Conservation (phyloP, 2,329 filamentous ascomycete species). For the Monosporascus cannonballus region DNA sequence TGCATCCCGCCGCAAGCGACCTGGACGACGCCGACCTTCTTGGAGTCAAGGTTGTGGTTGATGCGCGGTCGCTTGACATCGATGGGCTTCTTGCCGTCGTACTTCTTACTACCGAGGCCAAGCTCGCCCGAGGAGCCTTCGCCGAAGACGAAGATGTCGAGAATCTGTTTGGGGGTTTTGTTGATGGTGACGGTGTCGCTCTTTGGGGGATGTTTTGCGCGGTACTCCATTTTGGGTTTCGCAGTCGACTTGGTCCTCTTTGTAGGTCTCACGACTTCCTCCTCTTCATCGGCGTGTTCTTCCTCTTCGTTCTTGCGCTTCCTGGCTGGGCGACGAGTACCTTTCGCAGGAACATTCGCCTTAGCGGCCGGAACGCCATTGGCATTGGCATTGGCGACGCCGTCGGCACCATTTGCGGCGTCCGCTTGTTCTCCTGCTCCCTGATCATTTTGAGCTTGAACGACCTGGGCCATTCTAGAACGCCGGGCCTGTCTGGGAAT, state of each 20-base stretch:
- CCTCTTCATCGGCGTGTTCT: not conserved
- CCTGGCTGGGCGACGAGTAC: slow-evolving; percentile 10
- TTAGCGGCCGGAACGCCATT: slow-evolving; percentile 4
- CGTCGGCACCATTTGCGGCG: not conserved
- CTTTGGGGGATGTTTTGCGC: no score
- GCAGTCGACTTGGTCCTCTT: slow-evolving; percentile 12
- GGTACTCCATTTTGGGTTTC: slow-evolving; percentile 9
- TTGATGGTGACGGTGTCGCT: slow-evolving; percentile 10
- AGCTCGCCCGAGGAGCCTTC: slow-evolving; percentile 55
- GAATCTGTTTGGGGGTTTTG: slow-evolving; percentile 13
- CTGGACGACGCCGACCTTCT: slow-evolving; percentile 54
- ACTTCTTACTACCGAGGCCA: slow-evolving; percentile 57
- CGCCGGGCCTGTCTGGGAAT: not conserved
- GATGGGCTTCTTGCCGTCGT: slow-evolving; percentile 39
- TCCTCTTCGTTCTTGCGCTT: slow-evolving; percentile 8
- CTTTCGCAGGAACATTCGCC: slow-evolving; percentile 5
- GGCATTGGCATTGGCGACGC: slow-evolving; percentile 1
- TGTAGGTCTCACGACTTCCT: not conserved
- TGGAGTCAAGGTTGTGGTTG: slow-evolving; percentile 51
- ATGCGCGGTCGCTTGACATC: slow-evolving; percentile 64
- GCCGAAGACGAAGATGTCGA: slow-evolving; percentile 52
- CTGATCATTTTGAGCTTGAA: not conserved
- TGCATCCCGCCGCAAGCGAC: slow-evolving; percentile 67
- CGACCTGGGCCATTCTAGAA: not conserved
- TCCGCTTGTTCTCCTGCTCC: not conserved